Evolutionary conservation across 495 filamentous ascomycete genomes (phyloP), one percentile per base, ranked within the genome.

Genomic region (Lepidopterella palustris): DNA sequence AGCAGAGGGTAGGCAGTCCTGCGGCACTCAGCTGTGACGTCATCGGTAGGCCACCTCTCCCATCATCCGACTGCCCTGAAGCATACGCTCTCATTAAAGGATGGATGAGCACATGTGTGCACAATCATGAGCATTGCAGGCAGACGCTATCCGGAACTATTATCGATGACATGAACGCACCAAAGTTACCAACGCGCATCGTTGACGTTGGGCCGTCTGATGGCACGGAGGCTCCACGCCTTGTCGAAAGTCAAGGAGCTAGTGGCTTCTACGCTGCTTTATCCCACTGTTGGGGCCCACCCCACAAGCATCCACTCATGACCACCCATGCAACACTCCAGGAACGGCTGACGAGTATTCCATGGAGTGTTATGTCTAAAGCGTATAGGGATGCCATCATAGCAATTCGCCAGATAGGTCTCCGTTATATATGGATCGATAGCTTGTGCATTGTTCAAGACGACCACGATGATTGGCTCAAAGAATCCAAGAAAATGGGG

Each of bases 11-110:
- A 65, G 58, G 32, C n/a, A 61, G 47, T 48, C 32, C 58, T 39
- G 62, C 58, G n/a, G 62, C 62, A 23, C 23, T 65, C 35, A 61
- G 62, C 58, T 65, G 62, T 29, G 55, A 58, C 25, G 48, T 65
- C 40, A 55, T 48, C 20, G 62, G 48, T 49, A 32, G 54, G 13
- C 47, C 45, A 32, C 13, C 62, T 29, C 26, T 61, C 35, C 42
- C 58, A 55, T 48, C 58, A 8, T 65, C 62, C 32, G 58, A 61
- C 48, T 65, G 55, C 50, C 62, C 62, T 47, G 58, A 56, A 27
- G 62, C 62, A n/a, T 64, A 57, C 35, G 11, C 48, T 3, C 61
- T 63, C 27, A 55, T 55, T 0, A 15, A 50, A 31, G 42, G 53
- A 21, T 64, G 57, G 62, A 53, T 57, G 23, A 40, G 53, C 24